These are phyloP conservation scores for Cryptococcus sp. DNA, from an alignment of 1,284 basidiomycete species.

Conservation along the genomic window DNA sequence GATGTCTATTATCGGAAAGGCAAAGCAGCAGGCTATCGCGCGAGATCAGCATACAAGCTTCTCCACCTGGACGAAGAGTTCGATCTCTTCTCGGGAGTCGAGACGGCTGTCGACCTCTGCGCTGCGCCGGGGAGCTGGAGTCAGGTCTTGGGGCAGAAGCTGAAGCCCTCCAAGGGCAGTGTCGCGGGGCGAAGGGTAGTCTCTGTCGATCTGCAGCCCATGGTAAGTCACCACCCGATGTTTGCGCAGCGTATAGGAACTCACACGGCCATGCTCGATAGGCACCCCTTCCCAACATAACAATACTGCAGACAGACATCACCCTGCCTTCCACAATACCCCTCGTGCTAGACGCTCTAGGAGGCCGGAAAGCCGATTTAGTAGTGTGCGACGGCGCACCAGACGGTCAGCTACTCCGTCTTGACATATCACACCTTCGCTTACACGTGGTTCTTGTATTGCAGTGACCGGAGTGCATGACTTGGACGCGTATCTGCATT, in stretches of 20 bases:
- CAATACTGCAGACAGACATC: conserved; percentile 61
- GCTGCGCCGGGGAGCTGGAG: conserved; percentile 60
- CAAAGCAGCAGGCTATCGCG: conserved; percentile 57
- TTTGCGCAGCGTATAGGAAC: background rate
- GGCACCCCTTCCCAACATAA: conserved; percentile 59
- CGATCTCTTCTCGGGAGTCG: conserved; percentile 55
- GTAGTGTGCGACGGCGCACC: conserved; percentile 64
- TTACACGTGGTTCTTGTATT: no score
- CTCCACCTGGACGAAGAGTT: conserved; percentile 59
- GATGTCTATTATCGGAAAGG: conserved; percentile 60
- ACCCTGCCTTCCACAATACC: conserved; percentile 58
- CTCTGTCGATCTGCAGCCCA: conserved; percentile 61
- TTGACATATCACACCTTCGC: background rate
- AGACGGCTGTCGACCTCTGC: conserved; percentile 60
- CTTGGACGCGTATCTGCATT: conserved; percentile 62
- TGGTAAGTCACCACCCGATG: conserved; percentile 46
- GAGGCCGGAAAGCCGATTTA: conserved; percentile 57
- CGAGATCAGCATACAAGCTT: conserved; percentile 61
- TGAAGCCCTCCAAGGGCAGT: conserved; percentile 40
- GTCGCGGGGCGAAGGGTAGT: conserved; percentile 53
- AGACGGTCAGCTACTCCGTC: conserved; percentile 52
- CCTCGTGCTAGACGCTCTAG: conserved; percentile 57
- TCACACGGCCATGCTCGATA: conserved; percentile 13
- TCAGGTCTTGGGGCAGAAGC: conserved; percentile 45
- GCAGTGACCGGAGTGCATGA: conserved; percentile 62